These are phyloP conservation scores for Aspergillus diversus DNA, from an alignment of 495 filamentous ascomycete species.

Conservation along the genomic window DNA sequence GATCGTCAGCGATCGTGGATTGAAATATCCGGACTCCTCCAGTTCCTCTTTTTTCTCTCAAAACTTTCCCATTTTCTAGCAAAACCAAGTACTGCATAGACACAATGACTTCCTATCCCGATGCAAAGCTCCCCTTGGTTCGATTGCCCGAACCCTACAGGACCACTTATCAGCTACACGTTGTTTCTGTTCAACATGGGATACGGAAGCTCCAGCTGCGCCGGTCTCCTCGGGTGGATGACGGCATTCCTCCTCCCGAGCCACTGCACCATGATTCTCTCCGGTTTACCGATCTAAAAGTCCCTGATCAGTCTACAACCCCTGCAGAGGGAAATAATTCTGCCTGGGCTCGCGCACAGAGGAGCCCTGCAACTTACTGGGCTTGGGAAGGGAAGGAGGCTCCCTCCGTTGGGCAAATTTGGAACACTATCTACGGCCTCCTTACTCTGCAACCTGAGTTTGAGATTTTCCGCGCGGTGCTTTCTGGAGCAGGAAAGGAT, in stretches of 20 bases:
- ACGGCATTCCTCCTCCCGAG: conserved; percentile 28
- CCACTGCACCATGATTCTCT: conserved; percentile 30
- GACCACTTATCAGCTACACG: conserved; percentile 26
- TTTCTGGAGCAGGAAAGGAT: conserved; percentile 22
- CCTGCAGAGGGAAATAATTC: conserved; percentile 38
- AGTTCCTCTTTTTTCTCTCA: too few relatives aligned
- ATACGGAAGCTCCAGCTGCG: conserved; percentile 27
- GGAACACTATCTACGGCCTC: conserved; percentile 58
- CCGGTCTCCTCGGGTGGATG: conserved; percentile 22
- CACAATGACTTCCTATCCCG: conserved; percentile 8
- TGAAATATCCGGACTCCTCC: too few relatives aligned
- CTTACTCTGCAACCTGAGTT: conserved; percentile 26
- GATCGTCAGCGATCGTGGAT: too few relatives aligned
- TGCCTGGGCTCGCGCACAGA: conserved; percentile 41
- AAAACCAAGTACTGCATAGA: too few relatives aligned
- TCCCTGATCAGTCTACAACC: conserved; percentile 19
- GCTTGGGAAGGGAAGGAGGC: conserved; percentile 35
- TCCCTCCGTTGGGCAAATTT: conserved; percentile 57
- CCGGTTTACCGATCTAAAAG: conserved; percentile 25
- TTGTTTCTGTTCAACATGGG: conserved; percentile 22
- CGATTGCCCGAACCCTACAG: conserved; percentile 32
- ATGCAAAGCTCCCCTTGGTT: conserved; percentile 23
- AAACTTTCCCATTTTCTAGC: too few relatives aligned
- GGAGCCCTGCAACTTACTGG: conserved; percentile 33
- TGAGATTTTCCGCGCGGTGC: conserved; percentile 25